A percentile compares a stretch with the other conserved stretches of the same genome.
Evolutionary conservation across 495 filamentous ascomycete genomes (phyloP).

Genomic region (Wilcoxina mikolae): DNA sequence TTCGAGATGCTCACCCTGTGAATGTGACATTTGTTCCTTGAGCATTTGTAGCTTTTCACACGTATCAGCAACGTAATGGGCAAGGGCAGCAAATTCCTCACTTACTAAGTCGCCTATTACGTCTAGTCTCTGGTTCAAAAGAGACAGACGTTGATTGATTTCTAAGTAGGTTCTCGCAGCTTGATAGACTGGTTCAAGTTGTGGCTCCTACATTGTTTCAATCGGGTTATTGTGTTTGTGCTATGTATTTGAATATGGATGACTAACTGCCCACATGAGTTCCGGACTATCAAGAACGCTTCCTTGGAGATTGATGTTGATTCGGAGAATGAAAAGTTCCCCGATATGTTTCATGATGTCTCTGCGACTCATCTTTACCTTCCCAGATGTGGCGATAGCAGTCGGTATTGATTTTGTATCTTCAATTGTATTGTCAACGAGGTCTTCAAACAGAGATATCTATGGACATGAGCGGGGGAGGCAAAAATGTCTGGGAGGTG

Average conservation of each 20-base stretch:
- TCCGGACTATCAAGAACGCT: conserved; percentile 94
- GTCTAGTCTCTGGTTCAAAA: conserved; percentile 77
- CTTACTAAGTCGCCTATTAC: conserved; percentile 77
- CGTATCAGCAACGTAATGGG: no score
- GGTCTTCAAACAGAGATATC: conserved; percentile 94
- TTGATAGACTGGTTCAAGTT: conserved; percentile 87
- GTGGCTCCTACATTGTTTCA: conserved; percentile 74
- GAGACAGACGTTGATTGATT: conserved; percentile 87
- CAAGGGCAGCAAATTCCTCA: no score
- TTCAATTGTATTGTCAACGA: conserved; percentile 84
- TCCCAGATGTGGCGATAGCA: conserved; percentile 80
- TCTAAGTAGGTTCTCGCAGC: conserved; percentile 90
- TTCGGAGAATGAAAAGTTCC: conserved; percentile 89
- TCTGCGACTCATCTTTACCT: conserved; percentile 62
- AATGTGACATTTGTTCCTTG: conserved; percentile 89
- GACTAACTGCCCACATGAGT: conserved; percentile 68
- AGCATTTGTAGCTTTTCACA: conserved; percentile 53
- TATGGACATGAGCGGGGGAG: conserved; percentile 26
- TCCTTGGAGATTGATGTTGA: conserved; percentile 95
- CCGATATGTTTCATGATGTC: conserved; percentile 99
- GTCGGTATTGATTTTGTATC: conserved; percentile 77
- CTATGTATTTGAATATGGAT: no score
- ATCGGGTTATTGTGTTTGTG: background rate
- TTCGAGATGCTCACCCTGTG: conserved; percentile 89
- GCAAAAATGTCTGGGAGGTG: no score